Evolutionary conservation across 164 flowering plant species (phyloP).

Genomic region (Taxillus chinensis): DNA sequence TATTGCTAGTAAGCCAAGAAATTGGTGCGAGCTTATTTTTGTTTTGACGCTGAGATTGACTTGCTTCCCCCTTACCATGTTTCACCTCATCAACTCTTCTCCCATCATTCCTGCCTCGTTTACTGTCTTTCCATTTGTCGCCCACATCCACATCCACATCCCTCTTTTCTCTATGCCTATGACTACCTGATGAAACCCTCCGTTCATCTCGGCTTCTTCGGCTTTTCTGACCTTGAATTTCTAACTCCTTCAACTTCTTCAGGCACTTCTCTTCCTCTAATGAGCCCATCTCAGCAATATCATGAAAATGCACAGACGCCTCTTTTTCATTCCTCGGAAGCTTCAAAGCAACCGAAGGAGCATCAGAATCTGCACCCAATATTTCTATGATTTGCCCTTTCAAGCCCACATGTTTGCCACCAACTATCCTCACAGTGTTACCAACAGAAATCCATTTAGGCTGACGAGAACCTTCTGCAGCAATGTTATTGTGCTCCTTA

Average conservation of each 20-base stretch:
- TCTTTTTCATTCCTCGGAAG: conserved; percentile 28
- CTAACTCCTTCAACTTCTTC: conserved; percentile 33
- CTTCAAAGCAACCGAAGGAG: conserved; percentile 26
- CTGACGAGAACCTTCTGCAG: not conserved
- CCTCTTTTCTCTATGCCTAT: conserved; percentile 7
- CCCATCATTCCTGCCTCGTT: conserved; percentile 14
- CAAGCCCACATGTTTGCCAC: conserved; percentile 32
- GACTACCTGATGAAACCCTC: conserved; percentile 4
- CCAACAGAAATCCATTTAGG: conserved; percentile 7
- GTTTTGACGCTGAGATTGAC: not conserved
- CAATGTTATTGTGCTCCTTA: conserved; percentile 9
- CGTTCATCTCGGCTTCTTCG: conserved; percentile 7
- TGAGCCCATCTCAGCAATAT: conserved; percentile 56
- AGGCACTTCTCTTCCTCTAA: conserved; percentile 53
- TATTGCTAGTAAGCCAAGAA: conserved; percentile 65
- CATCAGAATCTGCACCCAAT: conserved; percentile 9
- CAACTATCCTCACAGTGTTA: conserved; percentile 22
- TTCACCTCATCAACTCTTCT: not conserved
- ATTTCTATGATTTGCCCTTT: conserved; percentile 39
- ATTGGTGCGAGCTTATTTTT: conserved; percentile 8
- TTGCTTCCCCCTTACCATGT: not conserved
- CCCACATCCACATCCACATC: conserved; percentile 1
- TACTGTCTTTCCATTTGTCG: conserved; percentile 12
- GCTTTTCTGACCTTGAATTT: conserved; percentile 7
- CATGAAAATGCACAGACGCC: conserved; percentile 24